phyloP scores from a whole-genome alignment of 2,329 filamentous ascomycete genomes.

The Diplodia intermedia region DNA sequence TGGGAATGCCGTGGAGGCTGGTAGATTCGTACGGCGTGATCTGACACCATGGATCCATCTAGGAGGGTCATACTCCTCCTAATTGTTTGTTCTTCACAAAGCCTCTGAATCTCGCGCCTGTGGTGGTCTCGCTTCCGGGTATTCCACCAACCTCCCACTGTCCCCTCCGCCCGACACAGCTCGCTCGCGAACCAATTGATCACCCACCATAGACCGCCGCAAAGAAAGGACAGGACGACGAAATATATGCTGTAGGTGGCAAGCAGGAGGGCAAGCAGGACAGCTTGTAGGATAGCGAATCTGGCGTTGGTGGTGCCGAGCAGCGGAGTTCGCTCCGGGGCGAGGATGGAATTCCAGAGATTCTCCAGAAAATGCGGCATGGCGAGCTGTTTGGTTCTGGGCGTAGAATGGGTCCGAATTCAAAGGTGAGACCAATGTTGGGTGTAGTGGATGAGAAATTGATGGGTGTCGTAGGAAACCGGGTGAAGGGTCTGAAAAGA shows the following conservation, averaged over 20 bases:
- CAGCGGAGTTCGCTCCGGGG: constrained; percentile 85
- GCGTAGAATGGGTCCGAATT: too few species aligned
- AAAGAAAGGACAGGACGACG: constrained; percentile 77
- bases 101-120: constrained; percentile 51
- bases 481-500: too few species aligned
- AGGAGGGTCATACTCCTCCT: too few species aligned
- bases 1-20: too few species aligned
- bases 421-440: too few species aligned
- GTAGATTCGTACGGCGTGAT: too few species aligned
- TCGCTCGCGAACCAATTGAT: constrained; percentile 96
- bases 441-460: too few species aligned
- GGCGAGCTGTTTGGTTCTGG: too few species aligned
- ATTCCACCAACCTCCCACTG: constrained; percentile 58
- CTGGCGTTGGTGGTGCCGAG: constrained; percentile 87
- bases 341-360: constrained; percentile 93
- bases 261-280: constrained; percentile 77
- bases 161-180: constrained; percentile 55
- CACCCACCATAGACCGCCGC: constrained; percentile 83
- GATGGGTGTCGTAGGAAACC: too few species aligned
- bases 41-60: too few species aligned
- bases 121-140: constrained; percentile 52
- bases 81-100: too few species aligned
- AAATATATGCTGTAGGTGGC: constrained; percentile 91
- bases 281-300: constrained; percentile 82
- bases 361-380: constrained; percentile 43